A percentile compares a stretch with the other conserved stretches of the same genome.
Conservation (phyloP, 129 eudicot species). For the Logfia minima region DNA sequence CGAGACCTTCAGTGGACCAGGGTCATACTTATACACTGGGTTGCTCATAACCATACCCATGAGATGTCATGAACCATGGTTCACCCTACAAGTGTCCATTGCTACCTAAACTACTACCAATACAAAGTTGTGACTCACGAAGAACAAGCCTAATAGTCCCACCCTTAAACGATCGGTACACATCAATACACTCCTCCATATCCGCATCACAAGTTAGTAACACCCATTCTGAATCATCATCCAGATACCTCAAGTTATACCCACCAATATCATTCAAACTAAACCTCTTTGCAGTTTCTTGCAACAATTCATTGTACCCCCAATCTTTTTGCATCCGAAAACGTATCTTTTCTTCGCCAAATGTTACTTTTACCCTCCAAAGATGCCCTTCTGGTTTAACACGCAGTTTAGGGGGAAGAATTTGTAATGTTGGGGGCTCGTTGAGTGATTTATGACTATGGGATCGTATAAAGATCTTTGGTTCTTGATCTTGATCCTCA, state of each 20-base stretch:
- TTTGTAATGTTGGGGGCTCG: slow-evolving; percentile 32
- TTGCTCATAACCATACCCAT: slow-evolving; percentile 2
- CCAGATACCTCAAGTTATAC: slow-evolving; percentile 70
- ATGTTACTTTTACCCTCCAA: slow-evolving; percentile 69
- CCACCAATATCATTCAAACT: slow-evolving; percentile 47
- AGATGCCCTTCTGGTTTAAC: slow-evolving; percentile 33
- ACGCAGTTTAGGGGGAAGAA: slow-evolving; percentile 34
- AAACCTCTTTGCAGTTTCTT: slow-evolving; percentile 63
- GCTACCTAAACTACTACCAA: slow-evolving; percentile 76
- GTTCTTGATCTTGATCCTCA: slow-evolving; percentile 38
- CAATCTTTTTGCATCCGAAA: slow-evolving; percentile 65
- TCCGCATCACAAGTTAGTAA: slow-evolving; percentile 84
- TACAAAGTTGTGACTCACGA: slow-evolving; percentile 41
- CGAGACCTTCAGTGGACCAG: slow-evolving; percentile 1
- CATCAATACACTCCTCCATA: slow-evolving; percentile 82
- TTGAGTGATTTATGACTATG: slow-evolving; percentile 50
- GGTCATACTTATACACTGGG: background rate
- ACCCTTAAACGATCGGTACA: slow-evolving; percentile 46
- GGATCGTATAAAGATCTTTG: slow-evolving; percentile 50
- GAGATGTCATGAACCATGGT: slow-evolving; percentile 5
- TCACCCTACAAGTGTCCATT: slow-evolving; percentile 38
- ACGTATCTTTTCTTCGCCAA: slow-evolving; percentile 76
- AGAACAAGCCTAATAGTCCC: slow-evolving; percentile 64
- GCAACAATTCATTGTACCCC: slow-evolving; percentile 58
- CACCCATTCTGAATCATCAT: slow-evolving; percentile 95